Evolutionary conservation across 129 eudicot species (phyloP).

Genomic region (Ambrosia artemisiifolia): DNA sequence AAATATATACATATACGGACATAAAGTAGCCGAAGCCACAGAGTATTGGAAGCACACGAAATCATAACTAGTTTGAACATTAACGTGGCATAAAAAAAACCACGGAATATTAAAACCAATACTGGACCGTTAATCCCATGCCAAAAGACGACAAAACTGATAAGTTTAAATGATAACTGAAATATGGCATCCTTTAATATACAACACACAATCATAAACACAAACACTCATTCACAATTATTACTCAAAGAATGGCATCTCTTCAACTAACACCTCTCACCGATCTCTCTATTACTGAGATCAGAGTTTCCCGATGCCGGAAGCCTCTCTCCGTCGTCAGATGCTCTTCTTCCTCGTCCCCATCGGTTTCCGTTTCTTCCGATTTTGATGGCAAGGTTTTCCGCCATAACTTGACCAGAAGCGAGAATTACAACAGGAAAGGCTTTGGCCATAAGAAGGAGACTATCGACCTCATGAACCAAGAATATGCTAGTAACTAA

Average conservation of each 20-base stretch:
- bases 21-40: no score
- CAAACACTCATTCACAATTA: background rate
- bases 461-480: conserved; percentile 60
- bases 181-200: conserved; percentile 15
- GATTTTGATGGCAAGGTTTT: conserved; percentile 75
- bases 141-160: conserved; percentile 2
- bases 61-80: background rate
- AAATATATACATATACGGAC: no score
- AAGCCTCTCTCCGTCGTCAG: conserved; percentile 47
- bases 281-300: conserved; percentile 36
- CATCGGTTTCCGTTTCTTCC: conserved; percentile 28
- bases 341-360: conserved; percentile 30
- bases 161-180: background rate
- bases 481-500: conserved; percentile 60
- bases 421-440: conserved; percentile 67
- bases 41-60: background rate
- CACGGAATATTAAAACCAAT: conserved; percentile 1
- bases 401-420: conserved; percentile 71
- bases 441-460: conserved; percentile 83
- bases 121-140: background rate
- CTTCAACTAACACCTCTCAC: conserved; percentile 40
- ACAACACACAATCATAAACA: conserved; percentile 14
- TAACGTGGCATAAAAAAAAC: background rate
- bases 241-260: conserved; percentile 36
- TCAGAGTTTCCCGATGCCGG: conserved; percentile 40